Conservation (phyloP, 2,329 filamentous ascomycete genomes). For the Aspergillus pseudonomiae region DNA sequence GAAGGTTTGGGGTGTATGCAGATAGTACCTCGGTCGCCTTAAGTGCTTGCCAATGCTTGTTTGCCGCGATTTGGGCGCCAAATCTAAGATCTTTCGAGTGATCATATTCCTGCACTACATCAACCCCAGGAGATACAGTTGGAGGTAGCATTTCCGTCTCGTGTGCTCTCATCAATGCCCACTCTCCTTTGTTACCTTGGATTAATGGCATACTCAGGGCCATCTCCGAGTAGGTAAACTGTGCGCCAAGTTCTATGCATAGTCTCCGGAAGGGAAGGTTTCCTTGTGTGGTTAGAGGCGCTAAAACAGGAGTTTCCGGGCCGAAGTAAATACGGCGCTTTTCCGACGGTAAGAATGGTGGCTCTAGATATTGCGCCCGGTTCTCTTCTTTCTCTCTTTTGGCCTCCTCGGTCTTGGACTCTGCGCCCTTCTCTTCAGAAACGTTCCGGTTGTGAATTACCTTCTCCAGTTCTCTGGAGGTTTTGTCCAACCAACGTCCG, state of each 20-base stretch:
- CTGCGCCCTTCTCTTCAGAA: conserved; percentile 36
- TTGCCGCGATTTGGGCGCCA: conserved; percentile 88
- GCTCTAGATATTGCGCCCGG: conserved; percentile 79
- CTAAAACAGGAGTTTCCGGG: conserved; percentile 87
- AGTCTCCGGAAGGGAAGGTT: conserved; percentile 93
- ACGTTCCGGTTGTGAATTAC: conserved; percentile 52
- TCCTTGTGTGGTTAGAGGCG: conserved; percentile 92
- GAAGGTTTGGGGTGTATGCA: conserved; percentile 75
- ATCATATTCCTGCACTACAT: conserved; percentile 75
- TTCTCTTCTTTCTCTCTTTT: conserved; percentile 64
- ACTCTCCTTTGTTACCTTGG: conserved; percentile 88
- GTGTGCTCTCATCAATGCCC: conserved; percentile 93
- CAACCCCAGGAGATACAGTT: conserved; percentile 57
- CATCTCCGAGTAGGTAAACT: conserved; percentile 98
- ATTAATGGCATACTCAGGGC: conserved; percentile 87
- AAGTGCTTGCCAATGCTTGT: conserved; percentile 86
- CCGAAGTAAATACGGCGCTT: conserved; percentile 94
- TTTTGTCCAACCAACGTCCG: conserved; percentile 74
- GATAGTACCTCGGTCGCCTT: conserved; percentile 85
- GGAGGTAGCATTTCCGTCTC: conserved; percentile 78
- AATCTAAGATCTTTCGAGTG: conserved; percentile 83
- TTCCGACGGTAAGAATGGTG: conserved; percentile 86
- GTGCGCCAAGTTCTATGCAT: conserved; percentile 84
- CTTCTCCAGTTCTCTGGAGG: conserved; percentile 54
- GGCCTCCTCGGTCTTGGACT: conserved; percentile 31